phyloP scores from a whole-genome alignment of 441 rosid species.

The Adansonia grandidieri region DNA sequence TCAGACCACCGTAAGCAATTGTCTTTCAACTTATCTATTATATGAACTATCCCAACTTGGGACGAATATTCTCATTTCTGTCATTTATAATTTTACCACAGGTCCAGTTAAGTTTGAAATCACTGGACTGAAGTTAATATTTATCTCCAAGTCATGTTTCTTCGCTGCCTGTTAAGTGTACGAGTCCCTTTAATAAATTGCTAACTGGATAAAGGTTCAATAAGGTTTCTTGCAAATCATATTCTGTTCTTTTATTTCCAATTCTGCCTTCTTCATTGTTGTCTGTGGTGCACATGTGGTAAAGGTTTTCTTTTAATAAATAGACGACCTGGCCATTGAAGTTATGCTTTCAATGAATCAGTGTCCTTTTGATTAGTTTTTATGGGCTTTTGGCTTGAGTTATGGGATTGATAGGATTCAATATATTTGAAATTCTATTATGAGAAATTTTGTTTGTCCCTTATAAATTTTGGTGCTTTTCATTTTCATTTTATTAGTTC shows the following conservation, averaged over 20 bases:
- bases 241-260: not conserved
- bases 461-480: not conserved
- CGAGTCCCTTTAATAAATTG: not conserved
- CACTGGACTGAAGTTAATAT: too few relatives aligned
- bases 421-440: not conserved
- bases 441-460: not conserved
- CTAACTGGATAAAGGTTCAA: not conserved
- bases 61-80: too few relatives aligned
- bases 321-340: not conserved
- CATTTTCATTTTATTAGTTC: not conserved
- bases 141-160: too few relatives aligned
- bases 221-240: not conserved
- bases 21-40: too few relatives aligned
- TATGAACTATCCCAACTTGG: too few relatives aligned
- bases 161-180: not conserved
- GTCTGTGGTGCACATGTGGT: not conserved
- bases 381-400: not conserved
- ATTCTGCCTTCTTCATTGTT: not conserved
- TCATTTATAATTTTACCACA: too few relatives aligned
- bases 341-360: not conserved
- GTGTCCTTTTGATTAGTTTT: not conserved
- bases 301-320: not conserved
- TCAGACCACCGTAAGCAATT: too few relatives aligned
- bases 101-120: too few relatives aligned
- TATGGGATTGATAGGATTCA: not conserved